phyloP scores from a whole-genome alignment of 306 rosid species.

The Rubus idaeus region DNA sequence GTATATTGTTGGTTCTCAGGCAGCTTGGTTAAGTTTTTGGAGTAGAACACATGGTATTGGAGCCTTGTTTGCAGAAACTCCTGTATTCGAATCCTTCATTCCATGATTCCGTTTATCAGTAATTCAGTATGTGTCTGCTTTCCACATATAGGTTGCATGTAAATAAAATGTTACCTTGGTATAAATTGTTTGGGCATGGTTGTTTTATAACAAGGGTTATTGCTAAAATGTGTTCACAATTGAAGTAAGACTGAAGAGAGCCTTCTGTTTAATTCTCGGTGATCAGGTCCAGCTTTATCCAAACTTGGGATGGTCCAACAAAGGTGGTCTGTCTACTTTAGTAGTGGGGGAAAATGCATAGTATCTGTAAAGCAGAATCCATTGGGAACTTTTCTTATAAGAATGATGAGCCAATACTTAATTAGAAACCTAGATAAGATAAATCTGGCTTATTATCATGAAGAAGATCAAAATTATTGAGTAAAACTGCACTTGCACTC shows the following conservation, averaged over 20 bases:
- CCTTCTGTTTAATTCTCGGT: background rate
- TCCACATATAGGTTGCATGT: too few species aligned
- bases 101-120: too few species aligned
- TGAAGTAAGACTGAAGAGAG: background rate
- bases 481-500: background rate
- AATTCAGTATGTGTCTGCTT: too few species aligned
- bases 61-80: too few species aligned
- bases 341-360: constrained; percentile 11
- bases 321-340: constrained; percentile 4
- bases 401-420: background rate
- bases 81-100: too few species aligned
- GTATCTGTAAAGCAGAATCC: constrained; percentile 7
- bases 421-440: background rate
- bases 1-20: background rate
- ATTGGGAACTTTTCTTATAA: constrained; percentile 16
- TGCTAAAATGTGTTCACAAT: background rate
- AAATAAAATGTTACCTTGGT: background rate
- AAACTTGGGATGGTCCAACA: constrained; percentile 22
- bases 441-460: background rate
- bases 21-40: too few species aligned
- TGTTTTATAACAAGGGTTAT: background rate
- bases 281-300: constrained; percentile 9
- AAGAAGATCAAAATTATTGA: background rate
- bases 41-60: too few species aligned
- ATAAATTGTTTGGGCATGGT: background rate